Conservation (phyloP, 106 monocot genomes). For the Alisma plantagoaquatica region DNA sequence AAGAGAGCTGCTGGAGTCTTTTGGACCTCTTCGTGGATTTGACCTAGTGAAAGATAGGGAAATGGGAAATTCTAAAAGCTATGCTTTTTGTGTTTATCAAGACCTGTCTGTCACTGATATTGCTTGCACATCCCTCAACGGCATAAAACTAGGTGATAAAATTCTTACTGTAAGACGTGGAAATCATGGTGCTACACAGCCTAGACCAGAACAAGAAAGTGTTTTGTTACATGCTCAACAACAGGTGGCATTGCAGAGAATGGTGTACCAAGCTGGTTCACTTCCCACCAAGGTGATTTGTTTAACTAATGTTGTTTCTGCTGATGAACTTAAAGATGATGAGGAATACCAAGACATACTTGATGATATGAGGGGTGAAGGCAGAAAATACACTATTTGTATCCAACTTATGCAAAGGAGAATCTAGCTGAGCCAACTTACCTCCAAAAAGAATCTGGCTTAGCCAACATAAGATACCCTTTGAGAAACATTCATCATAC, state of each 20-base stretch:
- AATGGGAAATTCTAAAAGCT: too few species aligned
- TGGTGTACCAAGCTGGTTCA: conserved; percentile 51
- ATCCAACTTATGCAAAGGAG: too few species aligned
- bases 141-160: conserved; percentile 93
- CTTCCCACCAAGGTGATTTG: conserved; percentile 79
- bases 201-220: conserved; percentile 75
- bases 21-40: conserved; percentile 70
- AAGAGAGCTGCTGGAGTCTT: conserved; percentile 45
- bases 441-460: too few species aligned
- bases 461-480: too few species aligned
- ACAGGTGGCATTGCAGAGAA: conserved; percentile 72
- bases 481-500: too few species aligned
- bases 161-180: conserved; percentile 84
- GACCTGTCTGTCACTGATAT: conserved; percentile 78
- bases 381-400: conserved; percentile 15
- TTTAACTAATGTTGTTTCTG: conserved; percentile 49
- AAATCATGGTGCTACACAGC: conserved; percentile 62
- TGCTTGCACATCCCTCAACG: conserved; percentile 93
- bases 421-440: too few species aligned
- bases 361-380: conserved; percentile 13
- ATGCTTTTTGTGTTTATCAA: conserved; percentile 83
- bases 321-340: conserved; percentile 72
- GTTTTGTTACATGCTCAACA: conserved; percentile 75
- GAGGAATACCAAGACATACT: conserved; percentile 79
- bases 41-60: conserved; percentile 84